A percentile compares a stretch with the other conserved stretches of the same genome.
Evolutionary conservation across 1,284 basidiomycete species (phyloP).

Genomic region (Papiliotrema laurentii): DNA sequence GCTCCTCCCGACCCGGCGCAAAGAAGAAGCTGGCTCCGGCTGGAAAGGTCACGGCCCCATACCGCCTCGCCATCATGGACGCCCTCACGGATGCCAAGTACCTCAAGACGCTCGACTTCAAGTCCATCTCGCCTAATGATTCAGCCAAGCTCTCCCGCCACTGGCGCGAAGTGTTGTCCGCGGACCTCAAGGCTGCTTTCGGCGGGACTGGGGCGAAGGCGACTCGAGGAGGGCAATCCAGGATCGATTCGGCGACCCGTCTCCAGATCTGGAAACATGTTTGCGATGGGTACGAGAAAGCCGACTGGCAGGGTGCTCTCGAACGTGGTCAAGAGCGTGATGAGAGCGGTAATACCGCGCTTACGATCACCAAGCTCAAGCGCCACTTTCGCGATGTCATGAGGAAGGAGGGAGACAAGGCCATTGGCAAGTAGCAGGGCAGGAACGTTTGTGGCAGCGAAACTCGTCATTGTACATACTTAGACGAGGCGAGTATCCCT

Average conservation of each 20-base stretch:
- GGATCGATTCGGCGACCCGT: constrained; percentile 1
- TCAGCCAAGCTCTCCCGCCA: constrained; percentile 22
- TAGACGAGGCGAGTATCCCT: no score
- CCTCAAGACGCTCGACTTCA: constrained; percentile 14
- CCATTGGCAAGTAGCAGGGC: no score
- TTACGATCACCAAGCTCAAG: constrained; percentile 24
- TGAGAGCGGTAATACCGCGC: constrained; percentile 13
- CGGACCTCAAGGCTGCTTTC: constrained; percentile 13
- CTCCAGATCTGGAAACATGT: constrained; percentile 10
- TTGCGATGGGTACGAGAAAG: constrained; percentile 1
- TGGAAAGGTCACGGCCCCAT: constrained; percentile 16
- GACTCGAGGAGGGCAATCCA: background rate
- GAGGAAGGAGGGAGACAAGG: constrained; percentile 25
- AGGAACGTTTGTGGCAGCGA: no score
- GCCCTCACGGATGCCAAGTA: constrained; percentile 11
- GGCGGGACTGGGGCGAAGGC: constrained; percentile 2
- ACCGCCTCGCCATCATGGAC: constrained; percentile 19
- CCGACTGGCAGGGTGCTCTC: constrained; percentile 16
- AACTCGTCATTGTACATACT: background rate
- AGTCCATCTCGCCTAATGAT: constrained; percentile 2
- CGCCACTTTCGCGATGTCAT: constrained; percentile 32
- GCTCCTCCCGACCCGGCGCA: background rate
- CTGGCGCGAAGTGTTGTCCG: constrained; percentile 30
- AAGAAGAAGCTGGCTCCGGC: constrained; percentile 21
- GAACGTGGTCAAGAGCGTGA: constrained; percentile 14